Base-by-base conservation (phyloP, 2,329 filamentous ascomycete species). In the Exophiala dermatitidis region DNA sequence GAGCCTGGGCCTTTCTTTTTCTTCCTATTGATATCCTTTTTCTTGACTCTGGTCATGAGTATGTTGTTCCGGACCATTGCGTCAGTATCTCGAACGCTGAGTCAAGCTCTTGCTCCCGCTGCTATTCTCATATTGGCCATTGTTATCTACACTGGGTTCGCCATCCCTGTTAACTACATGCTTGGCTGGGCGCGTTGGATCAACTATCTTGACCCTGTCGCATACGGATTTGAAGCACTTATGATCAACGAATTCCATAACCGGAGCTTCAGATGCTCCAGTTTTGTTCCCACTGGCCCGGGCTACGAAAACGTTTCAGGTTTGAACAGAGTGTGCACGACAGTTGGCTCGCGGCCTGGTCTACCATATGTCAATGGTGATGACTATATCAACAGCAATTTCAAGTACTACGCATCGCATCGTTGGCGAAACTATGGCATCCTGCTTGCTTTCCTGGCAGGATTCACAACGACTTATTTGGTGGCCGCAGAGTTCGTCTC, bases 1-100 rank as follows among this genome's bases (percentile, higher is more conserved):
- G 83, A 85, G 58, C 74, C 87, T 0, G 85, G 84, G 2, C 71
- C 83, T 0, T 95, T 93, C 76, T 95, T 95, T 76, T 86, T 89
- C 72, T 95, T 89, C 77, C 69, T 90, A 53, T 74, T 95, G 47
- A 81, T 86, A 58, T 76, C 80, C 0, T 83, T 81, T 66, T 68
- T 77, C 1, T 75, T 77, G 9, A 83, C 77, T 0, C 74, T 85
- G 58, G 71, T 72, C 26, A 79, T 84, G 68, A 62, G 60, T 37
- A 63, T 62, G 60, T 30, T 63, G 12, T 62, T 62, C 79, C 81
- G 88, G 46, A 85, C 82, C 4, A 87, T 94, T 59, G 88, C 80
- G n/a, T 84, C 86, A 0, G 72, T 84, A 1, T 90, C 88, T 9
- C 76, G 77, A 28, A 80, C 79, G 0, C 71, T 87, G 1, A 79